These are phyloP conservation scores for Teratosphaeria epicoccoides DNA, from an alignment of 2,329 filamentous ascomycete species.

Conservation along the genomic window DNA sequence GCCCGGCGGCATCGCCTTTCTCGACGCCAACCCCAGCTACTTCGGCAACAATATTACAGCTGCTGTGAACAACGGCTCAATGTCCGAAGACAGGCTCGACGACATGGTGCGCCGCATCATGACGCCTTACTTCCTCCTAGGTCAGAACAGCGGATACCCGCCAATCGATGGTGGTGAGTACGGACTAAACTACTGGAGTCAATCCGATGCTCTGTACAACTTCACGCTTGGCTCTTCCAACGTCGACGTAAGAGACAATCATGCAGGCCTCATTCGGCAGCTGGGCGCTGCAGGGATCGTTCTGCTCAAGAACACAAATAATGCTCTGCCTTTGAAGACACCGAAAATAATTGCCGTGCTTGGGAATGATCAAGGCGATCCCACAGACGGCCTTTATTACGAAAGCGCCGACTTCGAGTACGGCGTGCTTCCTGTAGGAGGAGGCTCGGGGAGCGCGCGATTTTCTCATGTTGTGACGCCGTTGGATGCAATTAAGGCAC, in stretches of 20 bases:
- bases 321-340: slow-evolving; percentile 41
- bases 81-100: slow-evolving; percentile 44
- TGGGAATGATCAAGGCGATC: slow-evolving; percentile 30
- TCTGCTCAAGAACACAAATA: slow-evolving; percentile 48
- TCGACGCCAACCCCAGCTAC: slow-evolving; percentile 5
- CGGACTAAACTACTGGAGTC: slow-evolving; percentile 3
- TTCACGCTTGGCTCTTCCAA: slow-evolving; percentile 24
- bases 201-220: slow-evolving; percentile 18
- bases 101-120: slow-evolving; percentile 47
- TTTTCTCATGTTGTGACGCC: slow-evolving; percentile 31
- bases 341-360: slow-evolving; percentile 39
- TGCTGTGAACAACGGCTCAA: slow-evolving; percentile 45
- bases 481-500: slow-evolving; percentile 31
- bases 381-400: slow-evolving; percentile 40
- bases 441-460: slow-evolving; percentile 32
- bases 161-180: slow-evolving; percentile 25
- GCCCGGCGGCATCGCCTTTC: slow-evolving; percentile 33
- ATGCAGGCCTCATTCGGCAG: slow-evolving; percentile 28
- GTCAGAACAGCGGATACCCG: slow-evolving; percentile 39
- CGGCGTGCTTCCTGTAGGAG: slow-evolving; percentile 35
- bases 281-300: slow-evolving; percentile 37
- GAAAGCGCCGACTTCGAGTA: slow-evolving; percentile 24
- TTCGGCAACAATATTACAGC: slow-evolving; percentile 29
- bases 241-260: slow-evolving; percentile 29
- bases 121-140: slow-evolving; percentile 46